Percentiles rank a stretch among this genome's conserved stretches.
These are phyloP conservation scores for Fusarium coicis DNA, from an alignment of 2,329 filamentous ascomycete genomes.

Conservation along the genomic window DNA sequence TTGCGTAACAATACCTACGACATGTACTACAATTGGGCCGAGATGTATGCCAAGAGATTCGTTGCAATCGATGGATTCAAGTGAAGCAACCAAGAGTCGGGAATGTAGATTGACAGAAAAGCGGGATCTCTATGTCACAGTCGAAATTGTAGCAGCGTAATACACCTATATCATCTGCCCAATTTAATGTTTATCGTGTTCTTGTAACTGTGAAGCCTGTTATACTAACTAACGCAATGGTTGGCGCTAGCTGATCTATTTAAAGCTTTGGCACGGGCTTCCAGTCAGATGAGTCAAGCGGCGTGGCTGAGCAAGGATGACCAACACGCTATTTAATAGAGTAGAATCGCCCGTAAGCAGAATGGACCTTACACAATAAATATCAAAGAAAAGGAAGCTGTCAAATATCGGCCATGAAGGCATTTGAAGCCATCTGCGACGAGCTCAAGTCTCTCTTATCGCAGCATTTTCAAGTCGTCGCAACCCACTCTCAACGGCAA, in stretches of 20 bases:
- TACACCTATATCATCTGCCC: not conserved
- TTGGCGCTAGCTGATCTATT: not conserved
- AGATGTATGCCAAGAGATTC: fast-evolving
- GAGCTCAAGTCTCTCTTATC: not conserved
- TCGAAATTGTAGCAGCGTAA: too few species aligned
- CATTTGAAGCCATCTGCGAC: fast-evolving
- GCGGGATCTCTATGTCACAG: too few species aligned
- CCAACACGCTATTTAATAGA: not conserved
- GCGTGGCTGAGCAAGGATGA: not conserved
- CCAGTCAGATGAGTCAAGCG: not conserved
- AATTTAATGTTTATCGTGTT: not conserved
- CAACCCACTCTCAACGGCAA: constrained; percentile 9
- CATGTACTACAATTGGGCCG: not conserved
- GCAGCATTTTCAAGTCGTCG: not conserved
- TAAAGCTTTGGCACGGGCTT: not conserved
- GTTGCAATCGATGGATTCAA: not conserved
- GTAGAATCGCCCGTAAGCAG: not conserved
- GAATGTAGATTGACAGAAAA: too few species aligned
- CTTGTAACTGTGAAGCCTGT: not conserved
- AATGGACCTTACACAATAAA: not conserved
- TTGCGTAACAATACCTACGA: not conserved
- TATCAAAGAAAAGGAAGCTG: fast-evolving
- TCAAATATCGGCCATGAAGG: fast-evolving
- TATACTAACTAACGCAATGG: not conserved
- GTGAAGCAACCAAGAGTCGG: not conserved